Evolutionary conservation across 768 basidiomycete genomes (phyloP), one percentile per base, ranked within the genome.

Genomic region (Tubosaeta brunneosetosa): DNA sequence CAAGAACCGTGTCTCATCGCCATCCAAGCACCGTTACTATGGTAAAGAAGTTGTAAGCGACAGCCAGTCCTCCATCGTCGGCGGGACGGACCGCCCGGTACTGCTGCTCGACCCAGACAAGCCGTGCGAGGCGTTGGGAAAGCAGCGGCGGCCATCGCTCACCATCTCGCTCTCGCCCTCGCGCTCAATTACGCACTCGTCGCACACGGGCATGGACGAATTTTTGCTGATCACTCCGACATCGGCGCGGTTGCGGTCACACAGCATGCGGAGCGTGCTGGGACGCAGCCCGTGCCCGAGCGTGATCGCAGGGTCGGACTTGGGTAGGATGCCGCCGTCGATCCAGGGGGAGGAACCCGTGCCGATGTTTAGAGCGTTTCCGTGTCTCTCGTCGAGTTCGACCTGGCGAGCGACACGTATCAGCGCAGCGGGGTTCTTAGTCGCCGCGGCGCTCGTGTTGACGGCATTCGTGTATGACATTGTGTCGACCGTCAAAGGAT

Each of bases 191-290:
- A 48, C 26, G 29, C 62, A 55, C 46, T 53, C 55, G 25, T 53
- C 62, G 19, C 29, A 27, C 10, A 40, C 51, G 10, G 61, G 61
- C 10, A 63, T 63, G 61, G 62, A 63, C 7, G 61, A 61, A 26
- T 63, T 63, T 36, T 33, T 63, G 17, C 19, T 63, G 43, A 47
- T 63, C 12, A 50, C 47, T 12, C 53, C 55, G 1, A 16, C 55
- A 6, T 55, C 59, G 4, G 38, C 46, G 2, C 43, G 37, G 11
- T 19, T 46, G 3, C 49, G 41, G 19, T 42, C 55, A 25, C 55
- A 48, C 3, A 46, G 55, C 25, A 33, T 55, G 31, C 51, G 53
- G 33, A 51, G 47, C 1, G 52, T 36, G 6, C 34, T 60, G 4
- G 16, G 50, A 16, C 61, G 42, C 7, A 52, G 50, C 19, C 49